A percentile compares a stretch with the other conserved stretches of the same genome.
These are phyloP conservation scores for Lolium rigidum DNA, from an alignment of 176 grass and related monocot species.

Conservation along the genomic window DNA sequence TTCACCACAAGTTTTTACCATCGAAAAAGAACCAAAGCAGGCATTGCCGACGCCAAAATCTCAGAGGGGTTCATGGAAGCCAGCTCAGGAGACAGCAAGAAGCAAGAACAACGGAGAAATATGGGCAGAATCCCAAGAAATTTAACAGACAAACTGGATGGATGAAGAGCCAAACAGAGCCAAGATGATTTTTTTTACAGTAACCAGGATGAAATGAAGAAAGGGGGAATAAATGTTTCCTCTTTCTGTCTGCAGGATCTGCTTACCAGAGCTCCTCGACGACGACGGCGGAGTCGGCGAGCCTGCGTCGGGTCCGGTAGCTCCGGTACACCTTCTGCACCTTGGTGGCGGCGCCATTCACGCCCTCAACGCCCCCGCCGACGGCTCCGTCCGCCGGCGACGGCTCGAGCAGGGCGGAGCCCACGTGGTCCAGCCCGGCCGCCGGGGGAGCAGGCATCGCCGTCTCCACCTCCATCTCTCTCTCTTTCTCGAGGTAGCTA, in stretches of 20 bases:
- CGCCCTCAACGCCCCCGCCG: conserved; percentile 16
- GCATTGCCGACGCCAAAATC: conserved; percentile 4
- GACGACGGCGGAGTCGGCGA: conserved; percentile 95
- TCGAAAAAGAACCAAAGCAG: not conserved
- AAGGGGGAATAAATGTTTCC: too few species aligned
- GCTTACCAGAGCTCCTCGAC: conserved; percentile 95
- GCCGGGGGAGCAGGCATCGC: conserved; percentile 15
- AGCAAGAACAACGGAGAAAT: not conserved
- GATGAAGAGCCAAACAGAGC: not conserved
- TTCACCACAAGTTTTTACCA: not conserved
- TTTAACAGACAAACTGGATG: not conserved
- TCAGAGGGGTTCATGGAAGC: not conserved
- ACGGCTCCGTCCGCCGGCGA: conserved; percentile 2
- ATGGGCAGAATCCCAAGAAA: not conserved
- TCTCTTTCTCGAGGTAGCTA: not conserved
- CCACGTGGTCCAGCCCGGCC: not conserved
- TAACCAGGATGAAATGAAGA: not conserved
- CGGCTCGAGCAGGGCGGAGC: conserved; percentile 2
- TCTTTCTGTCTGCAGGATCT: not conserved
- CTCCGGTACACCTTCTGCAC: conserved; percentile 94
- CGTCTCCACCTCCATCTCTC: conserved; percentile 49
- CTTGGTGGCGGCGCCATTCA: conserved; percentile 76
- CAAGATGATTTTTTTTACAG: not conserved
- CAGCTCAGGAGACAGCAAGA: not conserved
- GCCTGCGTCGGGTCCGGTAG: conserved; percentile 88